These are phyloP conservation scores for Takashimella tepidaria DNA, from an alignment of 1,284 basidiomycete genomes.

Conservation along the genomic window DNA sequence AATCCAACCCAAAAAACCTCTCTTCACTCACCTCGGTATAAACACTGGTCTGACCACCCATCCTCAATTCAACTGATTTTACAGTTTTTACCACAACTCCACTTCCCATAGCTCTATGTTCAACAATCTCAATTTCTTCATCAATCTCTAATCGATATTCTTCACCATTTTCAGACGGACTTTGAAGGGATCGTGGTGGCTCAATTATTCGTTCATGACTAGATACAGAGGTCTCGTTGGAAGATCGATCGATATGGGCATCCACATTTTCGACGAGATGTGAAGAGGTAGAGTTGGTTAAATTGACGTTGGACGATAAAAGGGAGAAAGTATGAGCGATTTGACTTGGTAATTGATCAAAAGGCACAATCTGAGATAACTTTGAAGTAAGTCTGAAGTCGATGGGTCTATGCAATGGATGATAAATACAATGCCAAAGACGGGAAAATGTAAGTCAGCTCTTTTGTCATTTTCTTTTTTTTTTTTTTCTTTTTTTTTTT, in stretches of 20 bases:
- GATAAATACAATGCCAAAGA: no score
- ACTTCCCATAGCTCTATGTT: neutral
- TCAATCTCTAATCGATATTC: conserved; percentile 6
- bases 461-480: no score
- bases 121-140: conserved; percentile 8
- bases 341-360: neutral
- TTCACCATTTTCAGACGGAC: neutral
- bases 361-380: neutral
- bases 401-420: neutral
- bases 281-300: no score
- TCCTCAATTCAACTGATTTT: conserved; percentile 4
- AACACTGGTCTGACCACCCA: neutral
- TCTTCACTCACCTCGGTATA: conserved; percentile 13
- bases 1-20: neutral
- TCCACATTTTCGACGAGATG: no score
- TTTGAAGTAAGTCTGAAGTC: neutral
- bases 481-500: no score
- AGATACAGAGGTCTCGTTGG: no score
- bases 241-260: no score
- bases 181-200: no score
- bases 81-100: conserved; percentile 1
- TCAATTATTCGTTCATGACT: no score
- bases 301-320: no score
- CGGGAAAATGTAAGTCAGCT: neutral
- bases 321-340: neutral